Evolutionary conservation across 2,329 filamentous ascomycete species (phyloP).

Genomic region (Phialemoniopsis sp.): DNA sequence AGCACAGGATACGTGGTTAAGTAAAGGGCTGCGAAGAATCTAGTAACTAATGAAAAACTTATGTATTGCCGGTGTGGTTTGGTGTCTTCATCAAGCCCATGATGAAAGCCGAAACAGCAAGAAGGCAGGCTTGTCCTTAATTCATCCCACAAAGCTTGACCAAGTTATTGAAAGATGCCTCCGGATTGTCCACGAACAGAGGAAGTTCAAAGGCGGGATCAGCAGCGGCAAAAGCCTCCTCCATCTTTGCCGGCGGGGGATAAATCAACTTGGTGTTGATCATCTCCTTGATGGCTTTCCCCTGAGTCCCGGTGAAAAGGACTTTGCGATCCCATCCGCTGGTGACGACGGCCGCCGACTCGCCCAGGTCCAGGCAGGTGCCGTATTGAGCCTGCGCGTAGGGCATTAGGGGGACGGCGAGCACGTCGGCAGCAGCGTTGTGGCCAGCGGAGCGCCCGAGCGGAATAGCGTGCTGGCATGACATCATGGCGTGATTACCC

Average conservation of each 20-base stretch:
- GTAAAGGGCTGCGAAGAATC: too few species aligned
- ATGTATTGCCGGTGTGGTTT: too few species aligned
- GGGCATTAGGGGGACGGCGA: constrained; percentile 12
- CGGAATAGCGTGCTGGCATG: constrained; percentile 30
- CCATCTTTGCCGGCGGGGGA: constrained; percentile 14
- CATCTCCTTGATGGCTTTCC: constrained; percentile 24
- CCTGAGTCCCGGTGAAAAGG: constrained; percentile 16
- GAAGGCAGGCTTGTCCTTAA: too few species aligned
- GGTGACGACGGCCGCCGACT: constrained; percentile 19
- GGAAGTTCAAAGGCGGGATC: constrained; percentile 9
- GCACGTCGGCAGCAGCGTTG: constrained; percentile 26
- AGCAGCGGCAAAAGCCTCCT: constrained; percentile 16
- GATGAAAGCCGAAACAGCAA: too few species aligned
- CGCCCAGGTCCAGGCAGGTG: constrained; percentile 30
- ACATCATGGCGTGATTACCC: constrained; percentile 26
- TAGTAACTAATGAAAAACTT: too few species aligned
- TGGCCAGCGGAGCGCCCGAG: constrained; percentile 27
- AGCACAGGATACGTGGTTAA: too few species aligned
- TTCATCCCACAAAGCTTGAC: too few species aligned
- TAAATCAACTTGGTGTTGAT: constrained; percentile 29
- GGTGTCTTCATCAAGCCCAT: too few species aligned
- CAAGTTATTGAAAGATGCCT: too few species aligned
- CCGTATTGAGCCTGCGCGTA: constrained; percentile 25
- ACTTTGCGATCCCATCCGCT: constrained; percentile 25
- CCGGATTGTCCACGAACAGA: too few species aligned